Percentiles rank a stretch among this genome's conserved stretches.
Evolutionary conservation across 495 filamentous ascomycete species (phyloP).

Genomic region (Pseudevernia furfuracea): DNA sequence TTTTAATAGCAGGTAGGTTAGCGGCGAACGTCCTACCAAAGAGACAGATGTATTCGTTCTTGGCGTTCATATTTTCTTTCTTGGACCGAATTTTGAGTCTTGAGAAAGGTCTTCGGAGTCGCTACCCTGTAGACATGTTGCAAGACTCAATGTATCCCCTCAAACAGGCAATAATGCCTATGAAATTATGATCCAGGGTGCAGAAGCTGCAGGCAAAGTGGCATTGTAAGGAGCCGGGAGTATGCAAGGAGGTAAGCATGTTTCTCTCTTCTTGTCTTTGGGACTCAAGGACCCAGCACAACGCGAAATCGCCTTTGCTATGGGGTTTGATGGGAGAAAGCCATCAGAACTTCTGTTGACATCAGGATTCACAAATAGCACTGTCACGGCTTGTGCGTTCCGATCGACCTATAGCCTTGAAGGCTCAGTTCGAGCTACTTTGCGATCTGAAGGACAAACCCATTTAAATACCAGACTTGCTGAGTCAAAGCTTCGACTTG

Average conservation of each 20-base stretch:
- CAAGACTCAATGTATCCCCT: background rate
- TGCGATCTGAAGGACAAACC: background rate
- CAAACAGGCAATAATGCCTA: background rate
- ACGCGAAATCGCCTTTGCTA: background rate
- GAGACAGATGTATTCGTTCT: constrained; percentile 22
- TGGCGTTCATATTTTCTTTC: background rate
- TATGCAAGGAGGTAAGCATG: constrained; percentile 35
- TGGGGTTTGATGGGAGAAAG: background rate
- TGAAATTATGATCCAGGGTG: constrained; percentile 34
- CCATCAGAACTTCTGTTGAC: background rate
- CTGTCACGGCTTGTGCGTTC: background rate
- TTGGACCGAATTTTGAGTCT: background rate
- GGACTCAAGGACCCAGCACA: background rate
- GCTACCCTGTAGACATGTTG: background rate
- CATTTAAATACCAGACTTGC: background rate
- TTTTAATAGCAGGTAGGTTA: constrained; percentile 53
- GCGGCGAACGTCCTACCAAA: constrained; percentile 57
- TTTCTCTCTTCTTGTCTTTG: background rate
- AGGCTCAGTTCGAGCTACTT: background rate
- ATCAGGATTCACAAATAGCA: background rate
- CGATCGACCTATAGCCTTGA: background rate
- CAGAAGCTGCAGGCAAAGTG: constrained; percentile 49
- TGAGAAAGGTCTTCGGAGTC: background rate
- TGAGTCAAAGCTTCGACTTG: background rate
- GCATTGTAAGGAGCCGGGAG: constrained; percentile 55